Base-by-base conservation (phyloP, 768 basidiomycete genomes). In the Calvatia gigantea region DNA sequence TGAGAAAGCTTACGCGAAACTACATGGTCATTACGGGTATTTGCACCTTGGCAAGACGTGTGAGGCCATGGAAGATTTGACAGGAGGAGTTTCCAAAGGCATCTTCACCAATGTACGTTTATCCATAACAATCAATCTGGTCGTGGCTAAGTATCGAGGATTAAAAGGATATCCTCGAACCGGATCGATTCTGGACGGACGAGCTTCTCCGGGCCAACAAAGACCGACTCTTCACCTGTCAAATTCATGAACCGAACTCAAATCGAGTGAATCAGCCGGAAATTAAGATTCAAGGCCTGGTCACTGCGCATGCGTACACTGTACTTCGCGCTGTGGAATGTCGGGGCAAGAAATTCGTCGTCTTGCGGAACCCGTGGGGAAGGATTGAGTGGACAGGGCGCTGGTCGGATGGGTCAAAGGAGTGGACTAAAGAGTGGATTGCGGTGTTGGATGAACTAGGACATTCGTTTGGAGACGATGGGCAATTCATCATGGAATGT, bases 1-100 rank as follows among this genome's bases (percentile, higher is more conserved):
- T 15, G 81, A 83, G 62, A 83, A 83, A 63, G 81, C 81, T 5
- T 83, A 74, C 55, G 80, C 81, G 2, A 83, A 83, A 64, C 61
- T 82, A 1, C 78, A 83, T 62, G 80, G 80, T 3, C 71, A 74
- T 56, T 76, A 72, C 55, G 63, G 67, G 6, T 64, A 70, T 25
- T 55, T 78, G 21, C 61, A 61, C 11, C 68, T 67, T 3, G 74
- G 75, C 1, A 65, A 67, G 50, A 67, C 75, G 21, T 72, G 68
- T 32, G 80, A 83, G 56, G 82, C 76, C 0, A 73, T 82, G 17
- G 81, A 83, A 61, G 81, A 84, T 62, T 63, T 84, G 51, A 82
- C 81, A 35, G 81, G 82, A 9, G 67, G 66, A 8, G 64, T 68
- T 21, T 65, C 69, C 6, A 66, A 60, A 27, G 55, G 59, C 6